phyloP scores from a whole-genome alignment of 2,329 filamentous ascomycete species.

The Claviceps arundinis region DNA sequence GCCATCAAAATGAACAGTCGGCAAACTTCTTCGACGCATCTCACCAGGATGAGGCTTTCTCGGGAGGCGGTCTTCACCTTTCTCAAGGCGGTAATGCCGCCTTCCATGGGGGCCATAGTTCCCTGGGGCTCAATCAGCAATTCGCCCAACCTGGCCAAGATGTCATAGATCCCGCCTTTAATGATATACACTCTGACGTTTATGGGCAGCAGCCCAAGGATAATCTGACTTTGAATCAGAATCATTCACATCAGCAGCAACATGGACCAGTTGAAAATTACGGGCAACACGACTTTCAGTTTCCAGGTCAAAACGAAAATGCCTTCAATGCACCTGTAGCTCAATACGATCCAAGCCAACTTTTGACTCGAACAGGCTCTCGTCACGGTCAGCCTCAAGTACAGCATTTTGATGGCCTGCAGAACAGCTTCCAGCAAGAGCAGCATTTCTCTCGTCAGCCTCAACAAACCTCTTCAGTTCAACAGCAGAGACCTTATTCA shows the following conservation, averaged over 20 bases:
- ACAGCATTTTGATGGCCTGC: slow-evolving; percentile 18
- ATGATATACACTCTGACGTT: slow-evolving; percentile 23
- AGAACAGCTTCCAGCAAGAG: slow-evolving; percentile 13
- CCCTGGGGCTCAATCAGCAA: slow-evolving; percentile 20
- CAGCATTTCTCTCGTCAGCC: slow-evolving; percentile 14
- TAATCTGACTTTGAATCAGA: slow-evolving; percentile 16
- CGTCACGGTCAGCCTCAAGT: slow-evolving; percentile 22
- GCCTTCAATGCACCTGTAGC: slow-evolving; percentile 19
- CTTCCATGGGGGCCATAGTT: slow-evolving; percentile 19
- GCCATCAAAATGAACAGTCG: slow-evolving; percentile 16
- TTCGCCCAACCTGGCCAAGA: slow-evolving; percentile 22
- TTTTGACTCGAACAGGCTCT: slow-evolving; percentile 18
- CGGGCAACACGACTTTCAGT: slow-evolving; percentile 19
- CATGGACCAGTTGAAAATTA: slow-evolving; percentile 19
- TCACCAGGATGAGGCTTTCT: slow-evolving; percentile 20
- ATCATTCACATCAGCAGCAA: slow-evolving; percentile 13
- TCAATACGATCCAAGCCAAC: slow-evolving; percentile 20
- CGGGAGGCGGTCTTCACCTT: slow-evolving; percentile 17
- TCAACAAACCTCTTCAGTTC: slow-evolving; percentile 15
- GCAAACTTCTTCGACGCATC: slow-evolving; percentile 23
- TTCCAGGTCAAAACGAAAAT: slow-evolving; percentile 19
- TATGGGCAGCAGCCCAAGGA: slow-evolving; percentile 22
- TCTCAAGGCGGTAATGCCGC: slow-evolving; percentile 14
- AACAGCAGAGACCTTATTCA: slow-evolving; percentile 3
- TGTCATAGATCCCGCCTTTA: slow-evolving; percentile 24